A percentile compares a stretch with the other conserved stretches of the same genome.
Evolutionary conservation across 225 moss, liverwort and hornwort species (phyloP).

Genomic region (Anthoceros angustus): DNA sequence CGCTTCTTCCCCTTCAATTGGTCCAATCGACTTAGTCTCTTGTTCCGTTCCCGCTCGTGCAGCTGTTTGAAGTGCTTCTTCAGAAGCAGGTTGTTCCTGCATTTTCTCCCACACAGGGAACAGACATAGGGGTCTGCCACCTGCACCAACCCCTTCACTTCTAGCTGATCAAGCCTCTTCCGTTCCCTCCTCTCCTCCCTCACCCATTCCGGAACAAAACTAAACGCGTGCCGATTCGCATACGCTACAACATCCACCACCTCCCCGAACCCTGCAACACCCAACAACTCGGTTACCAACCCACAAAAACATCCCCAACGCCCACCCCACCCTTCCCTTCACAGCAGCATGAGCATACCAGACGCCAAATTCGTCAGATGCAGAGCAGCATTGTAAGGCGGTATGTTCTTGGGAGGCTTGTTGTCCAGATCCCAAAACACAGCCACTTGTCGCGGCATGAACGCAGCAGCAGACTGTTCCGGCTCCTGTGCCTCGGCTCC

Average conservation of each 20-base stretch:
- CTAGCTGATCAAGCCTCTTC: conserved; percentile 41
- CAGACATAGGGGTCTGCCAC: conserved; percentile 55
- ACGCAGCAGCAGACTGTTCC: neutral
- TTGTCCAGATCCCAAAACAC: conserved; percentile 94
- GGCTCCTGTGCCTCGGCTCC: neutral
- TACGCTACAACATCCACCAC: conserved; percentile 92
- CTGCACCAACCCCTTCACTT: conserved; percentile 40
- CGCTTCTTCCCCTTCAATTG: conserved; percentile 55
- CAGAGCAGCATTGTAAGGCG: conserved; percentile 59
- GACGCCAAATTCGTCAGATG: conserved; percentile 47
- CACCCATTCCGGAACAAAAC: conserved; percentile 62
- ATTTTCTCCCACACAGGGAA: conserved; percentile 56
- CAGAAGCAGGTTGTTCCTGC: conserved; percentile 43
- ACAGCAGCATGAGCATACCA: neutral
- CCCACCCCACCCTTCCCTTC: neutral
- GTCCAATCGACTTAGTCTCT: conserved; percentile 37
- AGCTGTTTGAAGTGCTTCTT: conserved; percentile 92
- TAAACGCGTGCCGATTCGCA: conserved; percentile 69
- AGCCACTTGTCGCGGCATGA: conserved; percentile 30
- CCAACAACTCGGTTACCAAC: neutral
- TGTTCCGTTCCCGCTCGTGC: conserved; percentile 77
- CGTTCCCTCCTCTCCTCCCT: conserved; percentile 72
- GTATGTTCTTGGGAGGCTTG: conserved; percentile 62
- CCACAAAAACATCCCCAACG: neutral
- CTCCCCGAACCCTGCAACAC: conserved; percentile 31